Conservation (phyloP, 345 rosid species). For the Eucalyptus leucophloia region DNA sequence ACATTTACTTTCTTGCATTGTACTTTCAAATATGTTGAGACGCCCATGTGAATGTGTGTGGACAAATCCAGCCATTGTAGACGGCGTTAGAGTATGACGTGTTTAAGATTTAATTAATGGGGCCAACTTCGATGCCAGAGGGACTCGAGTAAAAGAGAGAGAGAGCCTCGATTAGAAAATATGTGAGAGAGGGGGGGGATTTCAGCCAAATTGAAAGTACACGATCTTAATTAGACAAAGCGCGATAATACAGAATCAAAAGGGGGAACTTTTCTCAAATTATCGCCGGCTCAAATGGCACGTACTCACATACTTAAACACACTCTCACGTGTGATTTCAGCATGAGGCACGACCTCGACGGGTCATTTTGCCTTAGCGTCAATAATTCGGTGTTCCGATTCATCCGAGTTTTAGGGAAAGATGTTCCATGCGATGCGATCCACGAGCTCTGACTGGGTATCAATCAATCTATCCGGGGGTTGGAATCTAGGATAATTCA, state of each 20-base stretch:
- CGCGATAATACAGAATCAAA: neutral
- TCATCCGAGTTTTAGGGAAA: neutral
- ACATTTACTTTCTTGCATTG: too few relatives aligned
- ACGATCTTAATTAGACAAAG: neutral
- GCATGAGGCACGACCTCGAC: neutral
- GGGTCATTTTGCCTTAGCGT: neutral
- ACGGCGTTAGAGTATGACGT: neutral
- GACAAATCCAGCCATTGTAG: neutral
- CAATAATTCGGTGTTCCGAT: neutral
- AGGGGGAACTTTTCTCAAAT: neutral
- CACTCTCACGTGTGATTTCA: neutral
- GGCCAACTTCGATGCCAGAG: neutral
- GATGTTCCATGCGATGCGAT: neutral
- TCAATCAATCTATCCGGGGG: neutral
- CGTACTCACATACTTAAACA: neutral
- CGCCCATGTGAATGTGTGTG: neutral
- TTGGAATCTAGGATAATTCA: neutral
- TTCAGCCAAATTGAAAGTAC: neutral
- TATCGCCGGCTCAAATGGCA: neutral
- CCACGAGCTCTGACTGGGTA: neutral
- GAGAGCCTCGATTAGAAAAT: too few relatives aligned
- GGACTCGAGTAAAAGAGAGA: neutral
- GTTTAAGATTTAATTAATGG: neutral
- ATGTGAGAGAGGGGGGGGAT: neutral
- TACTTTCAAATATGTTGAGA: neutral